Base-by-base conservation (phyloP, 1,284 basidiomycete species). In the Inonotus obliquus region DNA sequence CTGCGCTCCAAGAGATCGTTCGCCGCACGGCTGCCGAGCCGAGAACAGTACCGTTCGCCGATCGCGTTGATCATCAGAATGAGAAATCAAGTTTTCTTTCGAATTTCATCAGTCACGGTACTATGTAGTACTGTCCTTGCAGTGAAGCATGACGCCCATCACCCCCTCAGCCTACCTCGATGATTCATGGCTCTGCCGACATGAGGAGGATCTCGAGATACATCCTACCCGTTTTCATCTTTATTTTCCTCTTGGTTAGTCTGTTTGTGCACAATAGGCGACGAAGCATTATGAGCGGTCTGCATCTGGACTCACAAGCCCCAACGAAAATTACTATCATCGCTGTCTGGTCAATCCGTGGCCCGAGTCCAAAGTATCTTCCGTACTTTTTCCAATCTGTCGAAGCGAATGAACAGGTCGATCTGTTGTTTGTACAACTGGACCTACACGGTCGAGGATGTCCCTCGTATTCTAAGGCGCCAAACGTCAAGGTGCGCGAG, bases 301-400 rank as follows among this genome's bases (percentile, higher is more conserved):
- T 32, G 32, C 32, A 9, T 9, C 32, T 4, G 32, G 32, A 32
- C 32, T 32, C 32, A 9, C 41, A 19, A 19, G 17, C 4, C 17
- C 41, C 41, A n/a, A 17, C 41, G 17, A 44, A 44, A 21, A 44
- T 44, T n/a, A 44, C 41, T 6, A 21, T 44, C 19, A 44, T 61
- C 37, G 54, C 56, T 14, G 47, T 64, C 39, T 64, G 63, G 63
- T 23, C 47, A 21, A 49, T 47, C n/a, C 52, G 48, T 17, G 59
- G 60, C n/a, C 27, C 19, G 1, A 27, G 45, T 25, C 63, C 63
- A 2, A 55, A 27, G 19, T 64, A 64, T 45, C 14, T 61, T 6
- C 63, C 63, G 11, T 61, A 61, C 39, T 64, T 64, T 32, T 61
- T 64, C 39, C 54, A 57, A 38, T 64, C 63, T 9, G 63, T 64